Evolutionary conservation across 441 rosid genomes (phyloP).

Genomic region (Mallotus repandus): DNA sequence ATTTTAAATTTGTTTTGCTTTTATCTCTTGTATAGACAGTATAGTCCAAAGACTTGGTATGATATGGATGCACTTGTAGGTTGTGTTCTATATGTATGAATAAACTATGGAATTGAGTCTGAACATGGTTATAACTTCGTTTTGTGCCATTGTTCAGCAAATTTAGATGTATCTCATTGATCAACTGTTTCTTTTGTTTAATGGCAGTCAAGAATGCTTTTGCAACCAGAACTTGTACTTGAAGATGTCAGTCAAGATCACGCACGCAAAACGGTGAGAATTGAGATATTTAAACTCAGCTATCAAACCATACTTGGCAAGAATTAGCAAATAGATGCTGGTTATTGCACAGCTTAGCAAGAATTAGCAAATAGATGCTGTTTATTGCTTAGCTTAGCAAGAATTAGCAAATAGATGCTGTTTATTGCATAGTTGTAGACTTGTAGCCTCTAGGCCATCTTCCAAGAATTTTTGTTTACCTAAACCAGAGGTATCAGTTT

Average conservation of each 20-base stretch:
- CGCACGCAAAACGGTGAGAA: slow-evolving; percentile 69
- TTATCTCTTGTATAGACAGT: slow-evolving; percentile 27
- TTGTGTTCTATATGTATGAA: not conserved
- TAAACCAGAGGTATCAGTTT: no score
- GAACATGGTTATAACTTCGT: not conserved
- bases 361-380: no score
- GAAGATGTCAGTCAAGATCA: slow-evolving; percentile 97
- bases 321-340: not conserved
- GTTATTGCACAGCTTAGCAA: no score
- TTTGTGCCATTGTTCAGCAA: slow-evolving; percentile 1
- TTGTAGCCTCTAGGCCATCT: not conserved
- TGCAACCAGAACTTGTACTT: slow-evolving; percentile 82
- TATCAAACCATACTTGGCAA: not conserved
- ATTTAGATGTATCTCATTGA: slow-evolving; percentile 12
- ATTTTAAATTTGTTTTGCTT: slow-evolving; percentile 18
- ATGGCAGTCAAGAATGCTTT: slow-evolving; percentile 76
- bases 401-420: not conserved
- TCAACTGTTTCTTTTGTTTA: slow-evolving; percentile 14
- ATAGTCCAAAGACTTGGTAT: not conserved
- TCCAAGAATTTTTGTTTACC: not conserved
- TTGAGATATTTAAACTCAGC: slow-evolving; percentile 13
- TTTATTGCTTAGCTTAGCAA: no score
- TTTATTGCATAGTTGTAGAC: not conserved
- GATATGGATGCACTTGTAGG: not conserved
- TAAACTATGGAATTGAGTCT: not conserved